Base-by-base conservation (phyloP, 2,329 filamentous ascomycete species). In the Fonsecaea monophora region DNA sequence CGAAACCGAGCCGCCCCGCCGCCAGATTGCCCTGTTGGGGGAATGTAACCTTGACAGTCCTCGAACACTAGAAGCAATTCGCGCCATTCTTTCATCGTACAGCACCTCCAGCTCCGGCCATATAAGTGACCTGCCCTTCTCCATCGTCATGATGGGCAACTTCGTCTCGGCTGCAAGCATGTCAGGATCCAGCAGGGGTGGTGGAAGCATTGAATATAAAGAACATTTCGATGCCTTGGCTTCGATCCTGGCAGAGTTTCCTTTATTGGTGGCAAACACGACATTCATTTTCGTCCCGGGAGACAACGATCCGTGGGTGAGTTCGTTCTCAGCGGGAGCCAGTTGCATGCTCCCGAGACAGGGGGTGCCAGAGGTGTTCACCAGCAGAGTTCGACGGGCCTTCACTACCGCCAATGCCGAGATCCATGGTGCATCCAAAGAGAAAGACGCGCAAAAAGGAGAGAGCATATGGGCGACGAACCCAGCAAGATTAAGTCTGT, bases 301-400 rank as follows among this genome's bases (percentile, higher is more conserved):
- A 35, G 94, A 98, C 79, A 96, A 97, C 76, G 95, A 99, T 77
- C 94, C 92, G n/a, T 99, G 95, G 95, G 87, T 90, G 4, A 96
- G 92, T 0, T 86, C 93, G 1, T 97, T 96, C 76, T 81, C 81
- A 37, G 76, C 78, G 45, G 82, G 82, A 30, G 80, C 80, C 56
- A 77, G 80, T 5, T 83, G 78, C 74, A 81, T 75, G 73, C 80
- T 81, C 67, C 83, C 75, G 54, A 82, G 72, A 73, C 82, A 72
- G 70, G 80, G 85, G 0, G 86, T 99, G 1, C 95, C 95, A 0
- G 91, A 94, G 6, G 82, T 97, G 72, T 99, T 99, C 79, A 98
- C 94, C 0, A 94, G 89, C 37, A 86, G 95, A 15, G 86, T 99
- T 53, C 89, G 91, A 71, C 86, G 94, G 50, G 91, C 88, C 0